phyloP scores from a whole-genome alignment of 495 filamentous ascomycete species.

The Hypoxylon perforatum region DNA sequence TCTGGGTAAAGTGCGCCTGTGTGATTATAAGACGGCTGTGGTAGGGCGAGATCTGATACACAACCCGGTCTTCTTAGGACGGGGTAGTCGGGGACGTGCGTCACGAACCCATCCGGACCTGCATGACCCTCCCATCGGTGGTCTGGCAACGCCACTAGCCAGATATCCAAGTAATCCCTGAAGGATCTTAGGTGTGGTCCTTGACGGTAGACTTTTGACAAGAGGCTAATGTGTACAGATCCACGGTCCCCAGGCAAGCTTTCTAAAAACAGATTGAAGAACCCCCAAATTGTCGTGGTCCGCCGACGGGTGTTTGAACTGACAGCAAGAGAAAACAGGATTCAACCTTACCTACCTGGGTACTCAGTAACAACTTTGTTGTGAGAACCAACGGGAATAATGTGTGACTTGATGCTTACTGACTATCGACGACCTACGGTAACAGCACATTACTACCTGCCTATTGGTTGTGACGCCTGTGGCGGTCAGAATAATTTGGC shows the following conservation, averaged over 20 bases:
- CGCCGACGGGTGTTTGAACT: conserved; percentile 12
- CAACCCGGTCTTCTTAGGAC: conserved; percentile 50
- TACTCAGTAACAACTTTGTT: conserved; percentile 2
- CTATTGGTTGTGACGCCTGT: conserved; percentile 13
- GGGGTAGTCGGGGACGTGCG: conserved; percentile 54
- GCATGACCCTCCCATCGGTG: conserved; percentile 33
- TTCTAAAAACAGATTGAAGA: conserved; percentile 16
- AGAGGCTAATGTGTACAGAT: conserved; percentile 13
- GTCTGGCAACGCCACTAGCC: conserved; percentile 26
- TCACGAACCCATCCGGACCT: conserved; percentile 43
- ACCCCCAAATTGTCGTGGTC: conserved; percentile 1
- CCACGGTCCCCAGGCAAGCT: conserved; percentile 2
- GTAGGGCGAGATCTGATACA: conserved; percentile 60
- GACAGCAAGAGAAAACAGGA: conserved; percentile 3
- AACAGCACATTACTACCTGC: background rate
- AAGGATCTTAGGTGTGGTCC: conserved; percentile 13
- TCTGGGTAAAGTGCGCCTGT: conserved; percentile 27
- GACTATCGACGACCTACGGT: conserved; percentile 20
- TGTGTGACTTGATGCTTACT: conserved; percentile 14
- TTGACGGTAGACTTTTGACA: conserved; percentile 20
- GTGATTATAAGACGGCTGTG: conserved; percentile 40
- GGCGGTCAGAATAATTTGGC: conserved; percentile 25
- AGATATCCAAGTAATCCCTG: conserved; percentile 17
- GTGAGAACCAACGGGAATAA: background rate
- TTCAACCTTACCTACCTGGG: too few species aligned